Percentiles rank a stretch among this genome's conserved stretches.
Conservation (phyloP, 2,329 filamentous ascomycete species). For the Nothophoma quercina region DNA sequence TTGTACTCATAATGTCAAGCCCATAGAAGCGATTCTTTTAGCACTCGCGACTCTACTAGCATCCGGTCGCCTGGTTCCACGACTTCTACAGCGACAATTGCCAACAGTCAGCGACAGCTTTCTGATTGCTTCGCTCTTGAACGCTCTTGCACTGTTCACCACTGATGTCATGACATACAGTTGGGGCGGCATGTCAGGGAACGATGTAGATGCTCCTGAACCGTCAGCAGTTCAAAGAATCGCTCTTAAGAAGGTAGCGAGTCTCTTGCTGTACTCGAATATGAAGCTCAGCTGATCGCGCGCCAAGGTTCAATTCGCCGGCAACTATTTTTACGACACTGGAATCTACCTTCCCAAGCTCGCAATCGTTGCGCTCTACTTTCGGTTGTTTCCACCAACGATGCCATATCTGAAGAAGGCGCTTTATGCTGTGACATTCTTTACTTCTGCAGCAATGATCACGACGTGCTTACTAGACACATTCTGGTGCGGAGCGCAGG, state of each 20-base stretch:
- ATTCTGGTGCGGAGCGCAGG: constrained; percentile 29
- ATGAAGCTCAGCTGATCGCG: neutral
- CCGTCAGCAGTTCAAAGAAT: constrained; percentile 13
- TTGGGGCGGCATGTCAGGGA: constrained; percentile 29
- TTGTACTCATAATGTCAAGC: constrained; percentile 16
- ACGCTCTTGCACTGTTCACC: constrained; percentile 26
- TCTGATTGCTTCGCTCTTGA: constrained; percentile 25
- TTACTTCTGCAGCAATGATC: constrained; percentile 22
- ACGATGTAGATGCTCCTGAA: constrained; percentile 13
- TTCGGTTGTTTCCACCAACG: constrained; percentile 24
- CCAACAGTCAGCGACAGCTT: constrained; percentile 28
- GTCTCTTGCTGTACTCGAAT: neutral
- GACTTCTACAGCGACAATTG: constrained; percentile 21
- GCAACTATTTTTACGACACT: constrained; percentile 29
- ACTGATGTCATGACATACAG: constrained; percentile 31
- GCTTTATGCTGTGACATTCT: constrained; percentile 18
- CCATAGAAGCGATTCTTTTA: constrained; percentile 23
- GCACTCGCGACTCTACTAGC: constrained; percentile 22
- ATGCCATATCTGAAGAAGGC: constrained; percentile 26
- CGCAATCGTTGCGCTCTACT: constrained; percentile 26
- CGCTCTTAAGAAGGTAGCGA: constrained; percentile 26
- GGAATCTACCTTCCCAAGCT: constrained; percentile 31
- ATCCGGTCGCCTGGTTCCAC: constrained; percentile 27
- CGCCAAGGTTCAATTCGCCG: constrained; percentile 26
- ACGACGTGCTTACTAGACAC: constrained; percentile 27